Evolutionary conservation across 75 land plant genomes (phyloP).

Genomic region (Cupressus sempervirens): DNA sequence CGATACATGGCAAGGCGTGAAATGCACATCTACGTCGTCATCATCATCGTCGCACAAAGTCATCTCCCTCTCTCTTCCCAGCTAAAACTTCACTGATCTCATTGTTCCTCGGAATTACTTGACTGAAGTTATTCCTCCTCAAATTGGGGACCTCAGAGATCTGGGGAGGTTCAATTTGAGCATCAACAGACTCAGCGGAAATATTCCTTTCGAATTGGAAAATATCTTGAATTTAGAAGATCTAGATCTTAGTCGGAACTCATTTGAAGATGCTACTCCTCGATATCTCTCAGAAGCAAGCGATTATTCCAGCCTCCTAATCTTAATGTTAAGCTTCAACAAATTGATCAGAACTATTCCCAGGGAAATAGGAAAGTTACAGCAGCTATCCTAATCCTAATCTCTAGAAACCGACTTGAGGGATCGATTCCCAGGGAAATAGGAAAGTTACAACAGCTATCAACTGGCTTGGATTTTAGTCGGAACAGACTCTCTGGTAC

Average conservation of each 20-base stretch:
- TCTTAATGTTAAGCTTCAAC: not conserved
- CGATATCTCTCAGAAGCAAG: not conserved
- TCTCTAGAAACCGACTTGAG: not conserved
- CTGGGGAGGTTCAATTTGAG: slow-evolving; percentile 9
- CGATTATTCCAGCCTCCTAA: not conserved
- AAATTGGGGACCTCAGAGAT: slow-evolving; percentile 24
- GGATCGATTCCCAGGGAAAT: not conserved
- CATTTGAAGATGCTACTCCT: too few relatives aligned
- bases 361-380: not conserved
- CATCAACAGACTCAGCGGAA: too few relatives aligned
- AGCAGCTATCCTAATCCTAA: too few relatives aligned
- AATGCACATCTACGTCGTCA: too few relatives aligned
- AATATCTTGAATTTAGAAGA: not conserved
- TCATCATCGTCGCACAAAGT: too few relatives aligned
- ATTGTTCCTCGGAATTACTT: slow-evolving; percentile 34
- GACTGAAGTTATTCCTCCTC: slow-evolving; percentile 26
- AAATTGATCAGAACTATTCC: not conserved
- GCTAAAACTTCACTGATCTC: slow-evolving; percentile 25
- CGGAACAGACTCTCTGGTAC: not conserved
- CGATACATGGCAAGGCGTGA: too few relatives aligned
- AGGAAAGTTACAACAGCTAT: not conserved
- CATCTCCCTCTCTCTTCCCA: too few relatives aligned
- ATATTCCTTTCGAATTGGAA: too few relatives aligned
- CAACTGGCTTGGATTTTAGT: too few relatives aligned
- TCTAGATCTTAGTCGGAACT: not conserved